These are phyloP conservation scores for Taphrina pruni DNA, from an alignment of 1,139 yeast genomes.

Conservation along the genomic window DNA sequence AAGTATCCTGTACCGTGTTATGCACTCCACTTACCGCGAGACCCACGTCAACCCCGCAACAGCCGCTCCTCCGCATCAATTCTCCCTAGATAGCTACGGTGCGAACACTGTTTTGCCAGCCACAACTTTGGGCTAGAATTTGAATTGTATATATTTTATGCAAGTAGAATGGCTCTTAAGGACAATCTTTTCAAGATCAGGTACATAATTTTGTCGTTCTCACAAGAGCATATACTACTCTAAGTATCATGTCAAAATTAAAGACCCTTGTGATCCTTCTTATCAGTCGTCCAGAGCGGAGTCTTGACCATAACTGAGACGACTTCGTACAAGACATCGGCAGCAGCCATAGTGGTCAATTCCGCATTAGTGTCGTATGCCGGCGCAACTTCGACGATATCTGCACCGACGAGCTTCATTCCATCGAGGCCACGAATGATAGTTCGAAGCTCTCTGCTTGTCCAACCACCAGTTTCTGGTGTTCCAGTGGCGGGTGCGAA, in stretches of 20 bases:
- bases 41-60: too few relatives aligned
- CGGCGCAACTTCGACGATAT: conserved; percentile 78
- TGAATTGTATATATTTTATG: too few relatives aligned
- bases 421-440: conserved; percentile 65
- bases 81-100: too few relatives aligned
- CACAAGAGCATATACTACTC: too few relatives aligned
- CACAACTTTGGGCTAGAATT: too few relatives aligned
- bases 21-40: too few relatives aligned
- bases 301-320: conserved; percentile 72
- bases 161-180: too few relatives aligned
- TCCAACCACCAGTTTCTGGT: conserved; percentile 80
- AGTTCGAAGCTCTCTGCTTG: conserved; percentile 72
- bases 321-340: conserved; percentile 73
- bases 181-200: too few relatives aligned
- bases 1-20: too few relatives aligned
- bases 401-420: conserved; percentile 74
- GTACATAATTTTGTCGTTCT: too few relatives aligned
- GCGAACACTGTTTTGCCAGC: too few relatives aligned
- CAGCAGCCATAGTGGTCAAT: conserved; percentile 75
- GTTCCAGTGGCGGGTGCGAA: conserved; percentile 85
- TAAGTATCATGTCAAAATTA: not conserved
- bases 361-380: conserved; percentile 69
- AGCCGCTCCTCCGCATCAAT: too few relatives aligned
- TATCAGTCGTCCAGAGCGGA: conserved; percentile 13
- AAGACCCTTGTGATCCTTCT: conserved; percentile 20